Conservation (phyloP, 2,329 filamentous ascomycete species). For the Calonectria henricotiae region DNA sequence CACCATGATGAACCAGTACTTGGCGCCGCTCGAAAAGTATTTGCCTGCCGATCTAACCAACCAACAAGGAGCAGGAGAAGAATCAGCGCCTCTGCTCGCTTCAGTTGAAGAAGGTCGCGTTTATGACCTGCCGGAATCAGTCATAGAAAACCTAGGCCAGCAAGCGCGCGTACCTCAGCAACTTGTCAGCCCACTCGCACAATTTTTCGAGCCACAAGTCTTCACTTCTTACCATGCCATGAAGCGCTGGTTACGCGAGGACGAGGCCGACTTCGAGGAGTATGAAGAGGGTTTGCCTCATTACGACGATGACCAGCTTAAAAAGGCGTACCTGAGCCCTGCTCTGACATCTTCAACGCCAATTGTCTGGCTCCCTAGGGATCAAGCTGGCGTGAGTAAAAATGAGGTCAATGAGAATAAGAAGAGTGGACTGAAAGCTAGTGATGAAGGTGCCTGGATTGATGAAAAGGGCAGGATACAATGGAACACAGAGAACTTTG, state of each 20-base stretch:
- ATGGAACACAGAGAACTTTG: slow-evolving; percentile 4
- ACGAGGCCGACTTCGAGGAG: background rate
- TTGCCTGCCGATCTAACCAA: background rate
- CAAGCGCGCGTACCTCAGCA: background rate
- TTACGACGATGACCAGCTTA: background rate
- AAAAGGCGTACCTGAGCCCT: background rate
- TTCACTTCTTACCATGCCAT: slow-evolving; percentile 1
- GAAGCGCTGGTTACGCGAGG: background rate
- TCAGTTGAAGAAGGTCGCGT: background rate
- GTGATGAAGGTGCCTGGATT: slow-evolving; percentile 2
- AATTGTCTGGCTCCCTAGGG: background rate
- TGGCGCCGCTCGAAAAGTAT: background rate
- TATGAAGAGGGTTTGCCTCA: background rate
- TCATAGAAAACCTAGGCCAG: background rate
- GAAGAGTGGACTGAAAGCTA: background rate
- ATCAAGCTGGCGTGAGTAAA: background rate
- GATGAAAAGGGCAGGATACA: background rate
- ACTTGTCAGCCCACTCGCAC: background rate
- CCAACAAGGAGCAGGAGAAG: background rate
- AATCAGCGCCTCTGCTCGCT: background rate
- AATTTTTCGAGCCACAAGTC: background rate
- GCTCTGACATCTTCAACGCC: background rate
- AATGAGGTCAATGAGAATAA: background rate
- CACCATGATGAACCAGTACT: background rate
- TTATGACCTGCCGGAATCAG: background rate